Base-by-base conservation (phyloP, 2,329 filamentous ascomycete species). In the Talaromyces sp. region DNA sequence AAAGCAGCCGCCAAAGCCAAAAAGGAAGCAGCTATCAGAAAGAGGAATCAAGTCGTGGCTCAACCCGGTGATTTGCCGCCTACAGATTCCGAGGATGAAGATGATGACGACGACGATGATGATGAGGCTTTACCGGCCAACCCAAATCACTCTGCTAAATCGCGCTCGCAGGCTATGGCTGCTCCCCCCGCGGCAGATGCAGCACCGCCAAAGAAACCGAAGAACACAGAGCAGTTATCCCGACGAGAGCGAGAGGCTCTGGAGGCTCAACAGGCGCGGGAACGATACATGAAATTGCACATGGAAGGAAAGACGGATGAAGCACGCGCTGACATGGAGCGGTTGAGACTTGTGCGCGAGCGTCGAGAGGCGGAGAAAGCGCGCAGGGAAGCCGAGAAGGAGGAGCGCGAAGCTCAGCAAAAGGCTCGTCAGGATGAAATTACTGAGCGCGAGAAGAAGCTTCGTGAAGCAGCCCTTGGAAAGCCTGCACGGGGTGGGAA, bases 281-380 rank as follows among this genome's bases (percentile, higher is more conserved):
- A 97, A 83, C 86, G 89, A 70, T 97, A 97, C 75, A 87, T 92
- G 83, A 96, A 96, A 81, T 79, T 97, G 72, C 94, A 97, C 74
- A 91, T 93, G 65, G 91, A 93, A 75, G 94, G 94, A 73, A 98
- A 98, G 88, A 98, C 95, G 53, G 95, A 99, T 67, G 91, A 97
- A 84, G 93, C 94, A 58, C 90, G 92, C 77, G 89, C 91, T 5
- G 95, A 99, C 79, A 75, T 98, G 71, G 94, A 92, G 66, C 87
- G 95, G 64, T 81, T 99, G 73, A 88, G 84, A 77, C 76, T 94
- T 67, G 92, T 99, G 70, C 88, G 89, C 58, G 92, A 97, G 84
- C 90, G 92, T 81, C 87, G 95, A 69, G 93, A 91, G 73, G 89
- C 89, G 22, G 94, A 96, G 74, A 88, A 91, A 62, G 91, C 89